Base-by-base conservation (phyloP, 2,329 filamentous ascomycete genomes). In the Aureobasidium sp. region DNA sequence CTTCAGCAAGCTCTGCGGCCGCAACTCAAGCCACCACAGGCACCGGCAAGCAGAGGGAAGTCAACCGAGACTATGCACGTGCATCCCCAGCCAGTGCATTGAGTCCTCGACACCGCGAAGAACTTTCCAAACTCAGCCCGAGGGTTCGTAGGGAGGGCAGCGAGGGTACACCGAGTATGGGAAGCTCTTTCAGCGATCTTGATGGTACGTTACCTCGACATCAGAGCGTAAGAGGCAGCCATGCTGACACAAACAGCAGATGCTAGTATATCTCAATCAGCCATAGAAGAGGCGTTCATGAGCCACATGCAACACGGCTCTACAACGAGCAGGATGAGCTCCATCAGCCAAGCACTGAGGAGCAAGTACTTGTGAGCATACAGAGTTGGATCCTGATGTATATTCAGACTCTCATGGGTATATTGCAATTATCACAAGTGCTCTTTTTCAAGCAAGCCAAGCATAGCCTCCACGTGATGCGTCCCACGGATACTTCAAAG, bases 111-210 rank as follows among this genome's bases (percentile, higher is more conserved):
- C 80, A 85, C 27, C 81, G 81, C 15, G 78, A 81, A 7, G 86
- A 88, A 47, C 69, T 87, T 53, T 78, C 81, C 2, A 80, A 80
- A 29, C 76, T 82, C 48, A 84, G 81, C 67, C 82, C 84, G 1
- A 74, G 76, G 9, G 75, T 74, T 9, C 81, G 80, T 64, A 79
- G 80, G 13, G 85, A 88, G 65, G 84, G 84, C 13, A 90, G 87
- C 69, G 87, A 91, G 65, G 87, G 87, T 15, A 87, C 86, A 15
- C 88, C 87, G 1, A 91, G 88, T 68, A 91, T 91, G 85, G 88
- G 89, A 1, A 93, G 89, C 72, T 92, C 89, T 68, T 94, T 91
- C 69, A 93, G 89, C 74, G 90, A 94, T 76, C 80, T 95, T 47
- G 90, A 93, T 71, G 89, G 88, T 82, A 73, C 44, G 27, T 32